Base-by-base conservation (phyloP, 1,139 yeast genomes). In the Yamadazyma mexicana region DNA sequence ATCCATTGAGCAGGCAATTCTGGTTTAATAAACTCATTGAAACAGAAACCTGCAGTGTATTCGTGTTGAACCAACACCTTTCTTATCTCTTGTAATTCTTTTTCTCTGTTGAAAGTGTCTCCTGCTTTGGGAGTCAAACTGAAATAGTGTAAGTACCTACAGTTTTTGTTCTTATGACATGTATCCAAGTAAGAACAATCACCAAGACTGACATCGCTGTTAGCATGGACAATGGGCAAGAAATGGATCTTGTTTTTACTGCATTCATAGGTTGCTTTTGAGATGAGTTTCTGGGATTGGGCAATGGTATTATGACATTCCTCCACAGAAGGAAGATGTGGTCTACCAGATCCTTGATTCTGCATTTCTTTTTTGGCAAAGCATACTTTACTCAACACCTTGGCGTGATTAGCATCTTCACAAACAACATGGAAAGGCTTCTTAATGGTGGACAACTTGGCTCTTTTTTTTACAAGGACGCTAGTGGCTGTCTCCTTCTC, bases 141-240 rank as follows among this genome's bases (percentile, higher is more conserved):
- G 45, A 75, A 70, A 58, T 89, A 91, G 61, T 91, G 98, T 33
- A 87, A 71, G 57, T 86, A 91, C 23, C 95, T 71, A 60, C 97
- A 91, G 4, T 80, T 69, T 47, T 78, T 81, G 61, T 86, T 77
- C 59, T 89, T 88, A 62, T 87, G 96, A 54, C 98, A 91, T 1
- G 97, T 89, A 57, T 91, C 97, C 46, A 91, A 70, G 55, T 91
- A 91, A 4, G 96, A 89, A 55, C 98, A 91, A 59, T 91, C 97
- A 1, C 97, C 98, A n/a, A 87, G 60, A 17, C 71, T 63, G 1
- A 62, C 42, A 53, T 91, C 97, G 0, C 96, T 71, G 28, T 70
- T 66, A 24, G 53, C 52, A 33, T 70, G 74, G 33, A 80, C 60
- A 14, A 83, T 68, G 1, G 91, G 89, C 22, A 85, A 63, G 51